Base-by-base conservation (phyloP, 352 stramenopile genomes). In the Ophiocytium majus region DNA sequence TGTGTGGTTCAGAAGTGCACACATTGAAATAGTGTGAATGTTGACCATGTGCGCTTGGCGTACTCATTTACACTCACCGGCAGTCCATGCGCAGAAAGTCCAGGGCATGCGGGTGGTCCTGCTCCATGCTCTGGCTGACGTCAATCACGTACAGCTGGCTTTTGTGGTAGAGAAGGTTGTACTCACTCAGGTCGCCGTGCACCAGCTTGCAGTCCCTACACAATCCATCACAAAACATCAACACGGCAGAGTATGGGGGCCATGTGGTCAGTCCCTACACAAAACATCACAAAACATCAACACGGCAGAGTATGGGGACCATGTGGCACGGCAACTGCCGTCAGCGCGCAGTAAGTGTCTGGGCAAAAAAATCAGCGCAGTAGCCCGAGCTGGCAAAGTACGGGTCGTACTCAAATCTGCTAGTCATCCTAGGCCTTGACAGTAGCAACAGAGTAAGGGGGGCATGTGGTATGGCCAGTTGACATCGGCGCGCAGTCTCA, bases 101-200 rank as follows among this genome's bases (percentile, higher is more conserved):
- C 75, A 98, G 91, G 0, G 97, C 96, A 35, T 94, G 95, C 32
- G 97, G 97, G 91, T 99, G 97, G 87, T 99, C 95, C 0, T 87
- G 79, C 71, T 87, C 83, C 83, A 87, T 87, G 43, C 76, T 84
- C 71, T 87, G 78, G 1, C 32, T 23, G 49, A 99, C 97, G 89
- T 99, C 97, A 90, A 99, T 99, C 78, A 99, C 97, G 89, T 96
- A 98, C 23, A 98, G 91, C 85, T 96, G 90, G 78, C 92, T 94
- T 84, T 98, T 92, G 90, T 98, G 96, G 93, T 98, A 99, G n/a
- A 99, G 90, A 43, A 99, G 92, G 91, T 99, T 99, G 92, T 99
- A 99, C 92, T 99, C 97, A 88, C 92, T 98, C 80, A 99, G 91
- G 91, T 99, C 97, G 76, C 96, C 97, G 91, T 99, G 97, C 17